Percentiles rank a stretch among this genome's conserved stretches.
phyloP scores from a whole-genome alignment of 2,329 filamentous ascomycete species.

The Aspergillus thermomutatus region DNA sequence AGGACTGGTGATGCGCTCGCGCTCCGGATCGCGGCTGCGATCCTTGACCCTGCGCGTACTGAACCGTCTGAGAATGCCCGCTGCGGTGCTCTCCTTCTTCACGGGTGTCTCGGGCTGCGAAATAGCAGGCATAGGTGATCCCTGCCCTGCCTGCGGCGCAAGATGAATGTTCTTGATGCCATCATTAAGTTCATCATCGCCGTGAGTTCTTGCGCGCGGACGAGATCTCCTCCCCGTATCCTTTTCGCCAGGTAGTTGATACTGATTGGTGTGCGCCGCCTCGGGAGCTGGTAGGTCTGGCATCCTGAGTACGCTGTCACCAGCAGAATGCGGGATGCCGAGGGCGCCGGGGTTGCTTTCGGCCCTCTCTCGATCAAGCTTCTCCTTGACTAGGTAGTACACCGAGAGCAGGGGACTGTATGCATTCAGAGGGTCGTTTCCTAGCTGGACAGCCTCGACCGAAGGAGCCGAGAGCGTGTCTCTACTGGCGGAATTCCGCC shows the following conservation, averaged over 20 bases:
- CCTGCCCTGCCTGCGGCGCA: slow-evolving; percentile 45
- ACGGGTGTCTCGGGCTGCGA: slow-evolving; percentile 58
- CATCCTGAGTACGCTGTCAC: slow-evolving; percentile 58
- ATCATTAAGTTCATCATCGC: slow-evolving; percentile 84
- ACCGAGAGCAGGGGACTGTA: slow-evolving; percentile 90
- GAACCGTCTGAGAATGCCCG: slow-evolving; percentile 79
- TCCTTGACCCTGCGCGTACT: slow-evolving; percentile 77
- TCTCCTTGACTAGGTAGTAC: slow-evolving; percentile 95
- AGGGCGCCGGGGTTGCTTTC: slow-evolving; percentile 59
- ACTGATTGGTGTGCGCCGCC: slow-evolving; percentile 85
- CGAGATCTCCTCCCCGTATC: slow-evolving; percentile 78
- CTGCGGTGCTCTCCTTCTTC: slow-evolving; percentile 85
- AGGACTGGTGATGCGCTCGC: slow-evolving; percentile 56
- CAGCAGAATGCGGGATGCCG: slow-evolving; percentile 54
- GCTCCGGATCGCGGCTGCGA: slow-evolving; percentile 42
- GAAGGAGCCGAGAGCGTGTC: slow-evolving; percentile 85
- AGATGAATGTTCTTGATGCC: slow-evolving; percentile 64
- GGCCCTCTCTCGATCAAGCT: slow-evolving; percentile 72
- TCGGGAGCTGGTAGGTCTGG: slow-evolving; percentile 78
- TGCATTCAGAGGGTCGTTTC: slow-evolving; percentile 85
- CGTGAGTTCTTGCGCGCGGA: slow-evolving; percentile 85
- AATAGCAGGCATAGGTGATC: slow-evolving; percentile 51
- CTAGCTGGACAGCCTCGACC: slow-evolving; percentile 75
- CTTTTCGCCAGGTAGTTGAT: slow-evolving; percentile 86
- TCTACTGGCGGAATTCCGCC: slow-evolving; percentile 83